Base-by-base conservation (phyloP, 2,329 filamentous ascomycete genomes). In the Fusarium sp. region DNA sequence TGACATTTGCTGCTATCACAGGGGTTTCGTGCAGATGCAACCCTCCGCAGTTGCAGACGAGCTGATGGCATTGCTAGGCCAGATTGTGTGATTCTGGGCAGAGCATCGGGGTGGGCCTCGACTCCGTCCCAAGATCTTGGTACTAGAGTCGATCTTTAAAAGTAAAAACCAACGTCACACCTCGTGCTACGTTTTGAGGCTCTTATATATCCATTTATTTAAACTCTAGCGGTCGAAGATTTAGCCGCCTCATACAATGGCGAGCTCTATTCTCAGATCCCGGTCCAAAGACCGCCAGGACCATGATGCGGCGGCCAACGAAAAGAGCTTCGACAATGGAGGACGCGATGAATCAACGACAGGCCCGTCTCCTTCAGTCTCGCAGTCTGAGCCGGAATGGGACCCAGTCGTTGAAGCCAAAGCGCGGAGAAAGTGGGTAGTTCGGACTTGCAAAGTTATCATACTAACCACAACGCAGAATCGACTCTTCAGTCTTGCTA, bases 401-500 rank as follows among this genome's bases (percentile, higher is more conserved):
- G 47, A 60, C 10, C 11, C 46, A 8, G 28, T 16, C 30, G 47
- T 48, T 4, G 44, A 48, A 9, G 44, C 44, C 7, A 48, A 27
- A 11, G 44, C 44, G 44, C 30, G 44, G 44, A 31, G 44, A 48
- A 48, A 48, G 44, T 48, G n/a, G 2, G 44, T 48, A 7, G 11
- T 31, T 31, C 28, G 15, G 0, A 18, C 27, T 9, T 16, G 7
- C 16, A 12, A 10, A 52, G 7, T 4, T 12, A 27, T 8, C 6
- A 36, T 18, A 6, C 55, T 58, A 51, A 58, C 43, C 5, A 9
- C n/a, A n/a, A 11, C 13, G 15, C 34, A 87, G 84, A 68, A 78
- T 84, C 40, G 85, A 87, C 65, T 73, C 75, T 8, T 81, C 81
- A 0, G 84, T 88, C 2, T 78, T 88, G 1, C 82, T 83, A 0